A percentile compares a stretch with the other conserved stretches of the same genome.
Conservation (phyloP, 148 eudicot species). For the Nepenthes mirabilis region DNA sequence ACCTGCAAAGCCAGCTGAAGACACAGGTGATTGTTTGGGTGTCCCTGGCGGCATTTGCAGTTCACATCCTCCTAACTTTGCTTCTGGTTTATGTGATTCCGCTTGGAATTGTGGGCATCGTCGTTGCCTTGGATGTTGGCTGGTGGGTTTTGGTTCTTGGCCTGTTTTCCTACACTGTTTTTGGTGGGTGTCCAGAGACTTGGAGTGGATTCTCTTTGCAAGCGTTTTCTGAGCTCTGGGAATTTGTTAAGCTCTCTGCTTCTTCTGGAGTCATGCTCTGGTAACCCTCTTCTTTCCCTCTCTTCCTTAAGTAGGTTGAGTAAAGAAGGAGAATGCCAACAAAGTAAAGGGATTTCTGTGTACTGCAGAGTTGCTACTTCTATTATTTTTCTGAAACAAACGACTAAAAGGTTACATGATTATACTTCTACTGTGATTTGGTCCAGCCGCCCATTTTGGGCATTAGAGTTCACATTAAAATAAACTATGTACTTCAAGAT, state of each 20-base stretch:
- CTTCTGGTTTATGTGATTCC: conserved; percentile 18
- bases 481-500: too few species aligned
- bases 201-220: conserved; percentile 44
- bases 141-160: conserved; percentile 33
- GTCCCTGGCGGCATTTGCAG: conserved; percentile 13
- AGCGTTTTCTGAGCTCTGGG: conserved; percentile 49
- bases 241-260: conserved; percentile 43
- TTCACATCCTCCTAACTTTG: conserved; percentile 28
- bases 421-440: not conserved
- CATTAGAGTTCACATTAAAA: too few species aligned
- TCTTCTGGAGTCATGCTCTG: conserved; percentile 65
- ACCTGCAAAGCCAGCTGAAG: conserved; percentile 46
- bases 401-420: too few species aligned
- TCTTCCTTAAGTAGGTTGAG: too few species aligned
- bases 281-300: conserved; percentile 11
- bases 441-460: not conserved
- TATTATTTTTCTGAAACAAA: too few species aligned
- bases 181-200: conserved; percentile 52
- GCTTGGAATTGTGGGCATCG: conserved; percentile 31
- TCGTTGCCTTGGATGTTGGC: conserved; percentile 22
- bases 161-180: conserved; percentile 19
- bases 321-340: too few species aligned
- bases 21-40: conserved; percentile 38
- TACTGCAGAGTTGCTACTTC: too few species aligned
- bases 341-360: too few species aligned